Percentiles rank a stretch among this genome's conserved stretches.
phyloP scores from a whole-genome alignment of 1,284 basidiomycete species.

The Sanguinoderma infundibulare region DNA sequence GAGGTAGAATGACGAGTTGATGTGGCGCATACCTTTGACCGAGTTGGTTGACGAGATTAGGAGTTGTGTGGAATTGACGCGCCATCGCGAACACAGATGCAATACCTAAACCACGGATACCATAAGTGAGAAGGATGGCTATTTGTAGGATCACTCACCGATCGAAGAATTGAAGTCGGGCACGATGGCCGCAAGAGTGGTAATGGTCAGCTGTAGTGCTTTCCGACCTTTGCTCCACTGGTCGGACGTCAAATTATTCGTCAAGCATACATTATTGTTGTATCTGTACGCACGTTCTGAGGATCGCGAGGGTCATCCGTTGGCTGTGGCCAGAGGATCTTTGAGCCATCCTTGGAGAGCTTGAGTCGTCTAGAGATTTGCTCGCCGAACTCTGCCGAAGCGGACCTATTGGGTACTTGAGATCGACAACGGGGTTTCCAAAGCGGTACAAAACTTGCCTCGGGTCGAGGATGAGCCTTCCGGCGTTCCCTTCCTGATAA shows the following conservation, averaged over 20 bases:
- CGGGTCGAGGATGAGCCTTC: constrained; percentile 7
- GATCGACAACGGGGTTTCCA: not conserved
- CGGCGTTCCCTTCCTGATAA: constrained; percentile 5
- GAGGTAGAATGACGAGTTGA: too few relatives aligned
- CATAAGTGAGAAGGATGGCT: not conserved
- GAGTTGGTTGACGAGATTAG: constrained; percentile 62
- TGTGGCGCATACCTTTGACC: constrained; percentile 58
- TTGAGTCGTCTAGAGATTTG: constrained; percentile 52
- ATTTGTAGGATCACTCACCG: constrained; percentile 40
- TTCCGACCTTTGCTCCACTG: constrained; percentile 52
- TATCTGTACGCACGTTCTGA: constrained; percentile 54
- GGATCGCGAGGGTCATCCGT: constrained; percentile 65
- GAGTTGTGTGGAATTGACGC: constrained; percentile 56
- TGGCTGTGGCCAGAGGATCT: constrained; percentile 64
- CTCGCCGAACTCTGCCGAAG: constrained; percentile 48
- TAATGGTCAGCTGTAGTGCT: constrained; percentile 55
- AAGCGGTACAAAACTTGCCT: not conserved
- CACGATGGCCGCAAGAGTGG: constrained; percentile 66
- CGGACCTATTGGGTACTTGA: not conserved
- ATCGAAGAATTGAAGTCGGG: constrained; percentile 72
- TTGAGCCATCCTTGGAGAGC: constrained; percentile 47
- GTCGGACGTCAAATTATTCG: too few relatives aligned
- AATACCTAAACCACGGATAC: constrained; percentile 44
- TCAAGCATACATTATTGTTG: not conserved
- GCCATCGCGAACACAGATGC: constrained; percentile 63